Evolutionary conservation across 345 rosid species (phyloP).

Genomic region (Ceriops zippeliana): DNA sequence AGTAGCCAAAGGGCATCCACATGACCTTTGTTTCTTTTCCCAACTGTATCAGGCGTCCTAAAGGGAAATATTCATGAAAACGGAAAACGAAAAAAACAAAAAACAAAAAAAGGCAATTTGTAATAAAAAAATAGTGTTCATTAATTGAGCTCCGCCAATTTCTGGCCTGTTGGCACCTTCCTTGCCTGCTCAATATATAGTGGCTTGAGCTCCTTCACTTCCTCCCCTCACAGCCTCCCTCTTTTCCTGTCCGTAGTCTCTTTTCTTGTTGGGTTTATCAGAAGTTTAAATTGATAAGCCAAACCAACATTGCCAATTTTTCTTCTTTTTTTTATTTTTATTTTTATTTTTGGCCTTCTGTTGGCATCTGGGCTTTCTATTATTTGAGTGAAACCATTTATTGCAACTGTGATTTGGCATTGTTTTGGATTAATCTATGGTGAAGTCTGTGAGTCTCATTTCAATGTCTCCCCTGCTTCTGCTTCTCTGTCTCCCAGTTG

Average conservation of each 20-base stretch:
- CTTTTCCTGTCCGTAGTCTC: background rate
- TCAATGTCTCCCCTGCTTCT: slow-evolving; percentile 48
- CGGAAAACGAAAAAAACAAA: background rate
- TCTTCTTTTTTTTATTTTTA: background rate
- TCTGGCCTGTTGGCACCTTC: slow-evolving; percentile 44
- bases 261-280: slow-evolving; percentile 30
- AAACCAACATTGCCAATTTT: slow-evolving; percentile 39
- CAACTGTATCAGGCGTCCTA: slow-evolving; percentile 28
- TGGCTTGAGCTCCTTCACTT: slow-evolving; percentile 20
- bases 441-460: slow-evolving; percentile 25
- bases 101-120: background rate
- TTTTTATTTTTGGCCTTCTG: background rate
- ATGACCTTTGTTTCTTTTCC: slow-evolving; percentile 50
- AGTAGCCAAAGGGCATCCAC: slow-evolving; percentile 53
- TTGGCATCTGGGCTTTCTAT: background rate
- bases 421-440: slow-evolving; percentile 16
- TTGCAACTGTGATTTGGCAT: background rate
- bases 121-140: slow-evolving; percentile 20
- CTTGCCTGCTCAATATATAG: slow-evolving; percentile 53
- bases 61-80: background rate
- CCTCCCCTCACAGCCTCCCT: slow-evolving; percentile 27
- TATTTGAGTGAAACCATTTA: background rate
- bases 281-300: slow-evolving; percentile 40
- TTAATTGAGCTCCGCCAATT: slow-evolving; percentile 40
- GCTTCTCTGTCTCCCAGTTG: slow-evolving; percentile 55